A percentile compares a stretch with the other conserved stretches of the same genome.
These are phyloP conservation scores for Globisporangium emineosum DNA, from an alignment of 352 stramenopile species.

Conservation along the genomic window DNA sequence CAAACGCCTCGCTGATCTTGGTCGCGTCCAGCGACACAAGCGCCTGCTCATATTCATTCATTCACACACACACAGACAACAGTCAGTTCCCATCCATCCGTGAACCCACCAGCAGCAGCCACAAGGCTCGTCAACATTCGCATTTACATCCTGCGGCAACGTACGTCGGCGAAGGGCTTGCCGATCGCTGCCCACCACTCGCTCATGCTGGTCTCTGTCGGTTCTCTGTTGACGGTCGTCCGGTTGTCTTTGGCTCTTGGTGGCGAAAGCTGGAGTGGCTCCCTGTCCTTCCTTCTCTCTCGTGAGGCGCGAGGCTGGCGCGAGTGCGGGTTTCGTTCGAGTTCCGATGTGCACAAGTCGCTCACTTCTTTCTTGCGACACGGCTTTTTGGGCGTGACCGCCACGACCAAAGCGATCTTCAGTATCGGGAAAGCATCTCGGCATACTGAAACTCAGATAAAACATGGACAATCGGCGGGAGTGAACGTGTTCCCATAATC, in stretches of 20 bases:
- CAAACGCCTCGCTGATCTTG: conserved; percentile 60
- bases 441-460: background rate
- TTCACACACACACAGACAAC: background rate
- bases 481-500: background rate
- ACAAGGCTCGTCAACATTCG: too few relatives aligned
- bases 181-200: conserved; percentile 79
- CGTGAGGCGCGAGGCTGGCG: background rate
- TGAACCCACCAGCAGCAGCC: background rate
- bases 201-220: too few relatives aligned
- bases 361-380: conserved; percentile 4
- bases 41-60: conserved; percentile 27
- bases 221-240: background rate
- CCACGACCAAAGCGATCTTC: background rate
- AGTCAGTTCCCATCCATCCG: background rate
- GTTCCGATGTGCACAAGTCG: background rate
- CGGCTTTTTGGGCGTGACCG: background rate
- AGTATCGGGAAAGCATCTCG: background rate
- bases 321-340: background rate
- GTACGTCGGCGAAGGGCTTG: conserved; percentile 67
- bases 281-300: background rate
- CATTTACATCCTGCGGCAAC: conserved; percentile 3
- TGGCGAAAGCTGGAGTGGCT: conserved; percentile 12
- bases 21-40: conserved; percentile 54
- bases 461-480: background rate
- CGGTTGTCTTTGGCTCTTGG: background rate